Percentiles rank a stretch among this genome's conserved stretches.
Conservation (phyloP, 352 stramenopile genomes). For the Phytophthora melonis region DNA sequence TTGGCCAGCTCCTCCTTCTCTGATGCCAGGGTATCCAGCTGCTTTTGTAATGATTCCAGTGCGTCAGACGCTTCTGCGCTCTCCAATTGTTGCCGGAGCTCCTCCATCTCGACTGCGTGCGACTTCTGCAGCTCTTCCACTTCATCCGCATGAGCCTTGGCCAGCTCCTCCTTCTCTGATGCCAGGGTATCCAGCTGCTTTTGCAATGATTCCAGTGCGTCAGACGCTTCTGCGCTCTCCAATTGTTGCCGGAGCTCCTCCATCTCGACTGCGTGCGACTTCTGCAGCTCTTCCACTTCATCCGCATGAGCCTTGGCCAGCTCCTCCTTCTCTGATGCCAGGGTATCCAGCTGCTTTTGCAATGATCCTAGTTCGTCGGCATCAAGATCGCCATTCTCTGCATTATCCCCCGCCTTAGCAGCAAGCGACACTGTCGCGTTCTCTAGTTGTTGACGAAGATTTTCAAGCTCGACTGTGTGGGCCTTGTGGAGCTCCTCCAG, state of each 20-base stretch:
- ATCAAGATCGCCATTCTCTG: neutral
- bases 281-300: slow-evolving; percentile 27
- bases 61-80: slow-evolving; percentile 23
- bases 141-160: slow-evolving; percentile 22
- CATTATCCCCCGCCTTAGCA: no score
- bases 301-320: slow-evolving; percentile 16
- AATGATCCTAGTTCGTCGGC: slow-evolving; percentile 23
- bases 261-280: slow-evolving; percentile 5
- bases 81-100: slow-evolving; percentile 35
- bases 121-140: slow-evolving; percentile 30
- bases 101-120: slow-evolving; percentile 7
- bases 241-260: slow-evolving; percentile 31
- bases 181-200: slow-evolving; percentile 17
- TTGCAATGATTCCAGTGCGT: slow-evolving; percentile 26
- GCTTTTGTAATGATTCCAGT: slow-evolving; percentile 18
- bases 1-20: slow-evolving; percentile 25
- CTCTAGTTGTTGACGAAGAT: neutral
- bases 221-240: slow-evolving; percentile 20
- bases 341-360: slow-evolving; percentile 19
- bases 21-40: slow-evolving; percentile 11
- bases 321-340: slow-evolving; percentile 16
- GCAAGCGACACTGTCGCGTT: neutral
- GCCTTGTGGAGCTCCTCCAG: no score
- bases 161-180: slow-evolving; percentile 15
- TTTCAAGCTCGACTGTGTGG: no score